Conservation (phyloP, 441 rosid species). For the Gossypium lobatum region DNA sequence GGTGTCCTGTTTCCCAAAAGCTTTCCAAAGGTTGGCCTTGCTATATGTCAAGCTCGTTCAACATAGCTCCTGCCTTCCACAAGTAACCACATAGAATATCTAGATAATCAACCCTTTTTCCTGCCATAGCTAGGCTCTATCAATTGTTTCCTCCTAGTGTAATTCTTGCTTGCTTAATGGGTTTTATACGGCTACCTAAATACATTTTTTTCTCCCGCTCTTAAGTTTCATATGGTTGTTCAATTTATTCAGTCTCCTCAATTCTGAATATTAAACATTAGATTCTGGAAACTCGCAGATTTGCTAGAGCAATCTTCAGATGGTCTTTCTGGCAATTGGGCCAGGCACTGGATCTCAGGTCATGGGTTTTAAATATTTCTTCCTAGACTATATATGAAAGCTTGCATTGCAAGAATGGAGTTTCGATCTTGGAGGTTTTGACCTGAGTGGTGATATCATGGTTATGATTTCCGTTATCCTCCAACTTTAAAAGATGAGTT, state of each 20-base stretch:
- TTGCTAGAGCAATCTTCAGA: constrained; percentile 67
- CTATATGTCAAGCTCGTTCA: background rate
- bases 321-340: constrained; percentile 65
- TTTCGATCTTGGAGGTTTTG: constrained; percentile 46
- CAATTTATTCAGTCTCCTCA: constrained; percentile 29
- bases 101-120: constrained; percentile 6
- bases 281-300: constrained; percentile 86
- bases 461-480: constrained; percentile 37
- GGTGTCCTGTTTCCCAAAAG: background rate
- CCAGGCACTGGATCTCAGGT: constrained; percentile 55
- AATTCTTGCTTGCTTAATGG: constrained; percentile 12
- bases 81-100: background rate
- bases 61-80: background rate
- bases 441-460: constrained; percentile 39
- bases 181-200: constrained; percentile 12
- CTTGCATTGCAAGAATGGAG: constrained; percentile 48
- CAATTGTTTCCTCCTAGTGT: constrained; percentile 10
- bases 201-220: constrained; percentile 9
- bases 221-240: constrained; percentile 26
- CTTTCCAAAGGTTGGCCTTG: background rate
- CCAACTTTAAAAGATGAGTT: constrained; percentile 33
- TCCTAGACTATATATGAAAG: constrained; percentile 39
- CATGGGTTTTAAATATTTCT: constrained; percentile 51
- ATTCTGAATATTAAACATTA: constrained; percentile 48
- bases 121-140: background rate